Evolutionary conservation across 2,329 filamentous ascomycete genomes (phyloP).

Genomic region (Pseudonectria buxi): DNA sequence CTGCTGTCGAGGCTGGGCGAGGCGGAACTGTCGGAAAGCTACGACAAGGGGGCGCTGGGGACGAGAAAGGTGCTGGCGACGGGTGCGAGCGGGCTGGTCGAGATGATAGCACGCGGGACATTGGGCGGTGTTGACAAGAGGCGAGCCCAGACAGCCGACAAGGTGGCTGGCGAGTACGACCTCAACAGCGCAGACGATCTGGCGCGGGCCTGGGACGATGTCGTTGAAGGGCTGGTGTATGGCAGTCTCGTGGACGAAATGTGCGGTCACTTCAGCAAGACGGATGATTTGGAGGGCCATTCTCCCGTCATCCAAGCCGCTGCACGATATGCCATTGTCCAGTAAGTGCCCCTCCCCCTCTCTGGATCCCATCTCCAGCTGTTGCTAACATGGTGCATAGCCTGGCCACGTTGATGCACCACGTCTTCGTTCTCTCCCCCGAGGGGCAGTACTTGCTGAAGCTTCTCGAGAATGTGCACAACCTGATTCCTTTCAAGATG

Average conservation of each 20-base stretch:
- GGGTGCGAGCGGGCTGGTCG: constrained; percentile 61
- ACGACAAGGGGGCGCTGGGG: constrained; percentile 70
- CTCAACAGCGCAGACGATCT: constrained; percentile 53
- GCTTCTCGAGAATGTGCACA: constrained; percentile 63
- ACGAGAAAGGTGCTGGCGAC: constrained; percentile 70
- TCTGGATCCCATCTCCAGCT: constrained; percentile 4
- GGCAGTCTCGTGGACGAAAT: constrained; percentile 59
- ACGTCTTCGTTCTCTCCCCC: constrained; percentile 64
- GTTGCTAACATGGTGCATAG: constrained; percentile 32
- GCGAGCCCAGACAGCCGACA: not conserved
- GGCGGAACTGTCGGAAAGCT: constrained; percentile 70
- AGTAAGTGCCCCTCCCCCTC: constrained; percentile 41
- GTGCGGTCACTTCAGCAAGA: constrained; percentile 53
- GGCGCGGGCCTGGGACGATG: constrained; percentile 58
- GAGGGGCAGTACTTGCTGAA: constrained; percentile 70
- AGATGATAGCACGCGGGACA: constrained; percentile 60
- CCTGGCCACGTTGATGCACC: constrained; percentile 67
- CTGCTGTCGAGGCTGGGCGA: constrained; percentile 56
- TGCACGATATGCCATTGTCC: constrained; percentile 60
- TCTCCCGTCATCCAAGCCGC: constrained; percentile 56
- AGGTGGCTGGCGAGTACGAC: constrained; percentile 44
- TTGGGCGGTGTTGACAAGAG: constrained; percentile 45
- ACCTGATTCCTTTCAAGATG: constrained; percentile 63
- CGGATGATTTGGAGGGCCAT: constrained; percentile 57
- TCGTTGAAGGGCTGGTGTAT: constrained; percentile 60